phyloP scores from a whole-genome alignment of 257 asterid genomes.

The Avicennia marina region DNA sequence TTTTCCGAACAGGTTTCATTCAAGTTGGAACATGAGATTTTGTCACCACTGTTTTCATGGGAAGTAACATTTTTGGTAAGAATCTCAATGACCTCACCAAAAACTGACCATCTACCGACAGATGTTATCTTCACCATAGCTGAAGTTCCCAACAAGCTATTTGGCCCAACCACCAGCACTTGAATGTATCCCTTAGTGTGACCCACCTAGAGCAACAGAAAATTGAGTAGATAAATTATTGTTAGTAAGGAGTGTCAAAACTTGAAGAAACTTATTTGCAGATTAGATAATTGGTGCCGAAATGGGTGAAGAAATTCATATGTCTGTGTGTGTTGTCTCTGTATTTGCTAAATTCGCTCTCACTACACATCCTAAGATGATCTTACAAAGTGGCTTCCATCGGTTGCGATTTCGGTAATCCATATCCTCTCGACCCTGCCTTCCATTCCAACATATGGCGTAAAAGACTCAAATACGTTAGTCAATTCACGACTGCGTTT shows the following conservation, averaged over 20 bases:
- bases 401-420: constrained; percentile 91
- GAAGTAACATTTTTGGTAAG: constrained; percentile 29
- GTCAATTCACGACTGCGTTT: constrained; percentile 88
- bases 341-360: neutral
- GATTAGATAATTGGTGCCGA: neutral
- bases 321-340: no score
- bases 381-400: constrained; percentile 83
- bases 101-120: constrained; percentile 92
- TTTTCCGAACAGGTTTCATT: constrained; percentile 46
- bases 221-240: neutral
- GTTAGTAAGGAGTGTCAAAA: neutral
- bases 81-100: constrained; percentile 81
- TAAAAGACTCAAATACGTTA: constrained; percentile 72
- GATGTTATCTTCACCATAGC: constrained; percentile 77
- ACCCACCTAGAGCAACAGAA: constrained; percentile 61
- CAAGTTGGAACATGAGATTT: constrained; percentile 32
- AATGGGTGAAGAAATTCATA: neutral
- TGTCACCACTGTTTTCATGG: constrained; percentile 18
- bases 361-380: neutral
- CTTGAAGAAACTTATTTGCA: neutral
- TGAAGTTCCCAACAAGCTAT: constrained; percentile 80
- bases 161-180: constrained; percentile 78
- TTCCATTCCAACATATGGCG: constrained; percentile 81
- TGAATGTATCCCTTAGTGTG: constrained; percentile 97
- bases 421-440: constrained; percentile 81